A percentile compares a stretch with the other conserved stretches of the same genome.
phyloP scores from a whole-genome alignment of 1,284 basidiomycete species.

The Tylopilus sp. region DNA sequence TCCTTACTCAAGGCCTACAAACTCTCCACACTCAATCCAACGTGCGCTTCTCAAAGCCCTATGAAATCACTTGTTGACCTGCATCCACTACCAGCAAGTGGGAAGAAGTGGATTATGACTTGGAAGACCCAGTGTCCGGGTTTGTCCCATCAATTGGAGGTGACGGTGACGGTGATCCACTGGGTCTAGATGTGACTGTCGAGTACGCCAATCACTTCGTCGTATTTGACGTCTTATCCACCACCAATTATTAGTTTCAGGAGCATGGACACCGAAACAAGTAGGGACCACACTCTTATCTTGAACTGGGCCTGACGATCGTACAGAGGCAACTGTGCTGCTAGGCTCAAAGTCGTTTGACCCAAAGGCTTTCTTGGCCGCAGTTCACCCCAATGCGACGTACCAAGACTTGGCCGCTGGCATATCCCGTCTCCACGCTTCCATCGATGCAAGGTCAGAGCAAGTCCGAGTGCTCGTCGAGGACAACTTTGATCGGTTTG shows the following conservation, averaged over 20 bases:
- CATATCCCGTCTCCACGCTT: slow-evolving; percentile 65
- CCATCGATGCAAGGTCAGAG: slow-evolving; percentile 86
- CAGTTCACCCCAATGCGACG: slow-evolving; percentile 92
- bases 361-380: slow-evolving; percentile 89
- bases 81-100: slow-evolving; percentile 52
- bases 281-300: slow-evolving; percentile 34
- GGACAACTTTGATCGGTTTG: slow-evolving; percentile 97
- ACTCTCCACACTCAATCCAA: slow-evolving; percentile 63
- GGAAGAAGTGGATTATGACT: slow-evolving; percentile 78
- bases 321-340: slow-evolving; percentile 70
- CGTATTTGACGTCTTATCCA: slow-evolving; percentile 7
- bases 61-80: slow-evolving; percentile 6
- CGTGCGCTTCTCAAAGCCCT: slow-evolving; percentile 39
- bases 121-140: slow-evolving; percentile 63
- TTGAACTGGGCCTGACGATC: slow-evolving; percentile 16
- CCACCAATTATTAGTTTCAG: slow-evolving; percentile 43
- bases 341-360: slow-evolving; percentile 94
- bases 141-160: slow-evolving; percentile 50
- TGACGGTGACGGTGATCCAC: slow-evolving; percentile 63
- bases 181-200: slow-evolving; percentile 59
- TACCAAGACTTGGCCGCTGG: slow-evolving; percentile 87
- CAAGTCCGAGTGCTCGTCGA: slow-evolving; percentile 94
- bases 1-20: slow-evolving; percentile 71
- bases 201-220: slow-evolving; percentile 46
- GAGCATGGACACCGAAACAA: slow-evolving; percentile 70